These are phyloP conservation scores for Agrocybe chaxingu DNA, from an alignment of 768 basidiomycete genomes.

Conservation along the genomic window DNA sequence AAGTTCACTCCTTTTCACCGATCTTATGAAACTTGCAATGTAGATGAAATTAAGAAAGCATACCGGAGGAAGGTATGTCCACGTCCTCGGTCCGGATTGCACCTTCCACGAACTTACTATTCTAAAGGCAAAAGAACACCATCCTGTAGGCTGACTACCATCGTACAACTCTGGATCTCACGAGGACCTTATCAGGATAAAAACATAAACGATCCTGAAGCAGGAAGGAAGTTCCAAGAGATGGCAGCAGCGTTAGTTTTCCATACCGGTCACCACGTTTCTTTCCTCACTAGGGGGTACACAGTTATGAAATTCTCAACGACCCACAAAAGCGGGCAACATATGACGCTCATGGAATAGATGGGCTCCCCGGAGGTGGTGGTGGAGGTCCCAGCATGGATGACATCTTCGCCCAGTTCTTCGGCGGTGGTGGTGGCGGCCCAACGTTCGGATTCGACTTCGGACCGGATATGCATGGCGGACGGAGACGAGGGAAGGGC, in stretches of 20 bases:
- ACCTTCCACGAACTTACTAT: conserved; percentile 10
- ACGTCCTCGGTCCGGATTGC: conserved; percentile 4
- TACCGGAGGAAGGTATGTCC: conserved; percentile 82
- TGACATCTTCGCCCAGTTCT: conserved; percentile 77
- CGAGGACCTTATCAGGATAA: conserved; percentile 31
- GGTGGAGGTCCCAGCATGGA: conserved; percentile 46
- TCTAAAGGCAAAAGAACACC: conserved; percentile 77
- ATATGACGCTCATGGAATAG: conserved; percentile 76
- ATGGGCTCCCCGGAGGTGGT: conserved; percentile 54
- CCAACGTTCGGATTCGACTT: conserved; percentile 66
- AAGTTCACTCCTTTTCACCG: conserved; percentile 1
- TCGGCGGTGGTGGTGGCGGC: conserved; percentile 42
- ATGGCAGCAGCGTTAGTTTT: conserved; percentile 78
- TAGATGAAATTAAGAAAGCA: conserved; percentile 90
- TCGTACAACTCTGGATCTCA: conserved; percentile 1
- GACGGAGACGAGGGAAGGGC: conserved; percentile 52
- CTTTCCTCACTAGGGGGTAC: conserved; percentile 4
- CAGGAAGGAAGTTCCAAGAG: conserved; percentile 82
- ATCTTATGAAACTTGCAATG: conserved; percentile 13
- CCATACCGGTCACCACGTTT: not conserved
- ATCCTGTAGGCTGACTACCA: conserved; percentile 54
- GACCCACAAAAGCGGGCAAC: conserved; percentile 63
- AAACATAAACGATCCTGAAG: conserved; percentile 88
- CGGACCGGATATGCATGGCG: conserved; percentile 42
- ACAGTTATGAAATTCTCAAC: conserved; percentile 79